A percentile compares a stretch with the other conserved stretches of the same genome.
Evolutionary conservation across 139 green algal genomes (phyloP).

Genomic region (Pleodorina starrii): DNA sequence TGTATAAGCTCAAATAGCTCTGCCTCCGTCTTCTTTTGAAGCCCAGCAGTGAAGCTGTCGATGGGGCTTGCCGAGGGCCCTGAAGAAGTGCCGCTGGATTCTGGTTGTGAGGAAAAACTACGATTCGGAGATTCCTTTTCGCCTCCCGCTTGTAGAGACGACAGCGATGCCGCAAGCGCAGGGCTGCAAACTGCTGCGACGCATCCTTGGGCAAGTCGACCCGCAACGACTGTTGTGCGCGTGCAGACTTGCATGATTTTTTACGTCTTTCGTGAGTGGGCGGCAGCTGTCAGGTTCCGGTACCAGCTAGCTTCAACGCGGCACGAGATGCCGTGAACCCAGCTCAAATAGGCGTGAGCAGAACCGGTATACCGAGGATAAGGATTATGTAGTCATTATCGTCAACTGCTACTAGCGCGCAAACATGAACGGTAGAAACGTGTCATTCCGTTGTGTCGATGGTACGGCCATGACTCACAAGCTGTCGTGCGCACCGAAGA

Average conservation of each 20-base stretch:
- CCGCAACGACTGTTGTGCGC: neutral
- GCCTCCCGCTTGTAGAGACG: neutral
- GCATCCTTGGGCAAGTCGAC: neutral
- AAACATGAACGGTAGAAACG: too few species aligned
- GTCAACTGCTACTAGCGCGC: too few species aligned
- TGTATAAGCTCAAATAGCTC: slow-evolving; percentile 19
- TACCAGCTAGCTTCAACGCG: too few species aligned
- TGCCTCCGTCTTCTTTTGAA: slow-evolving; percentile 31
- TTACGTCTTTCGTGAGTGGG: too few species aligned
- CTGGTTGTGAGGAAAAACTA: neutral
- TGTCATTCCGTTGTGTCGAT: too few species aligned
- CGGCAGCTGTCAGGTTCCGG: too few species aligned
- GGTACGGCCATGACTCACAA: too few species aligned
- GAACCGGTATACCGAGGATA: too few species aligned
- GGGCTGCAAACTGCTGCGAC: neutral
- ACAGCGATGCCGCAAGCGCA: neutral
- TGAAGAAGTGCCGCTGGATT: neutral
- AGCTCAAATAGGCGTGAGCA: too few species aligned
- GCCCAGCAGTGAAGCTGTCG: neutral
- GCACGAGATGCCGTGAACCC: too few species aligned
- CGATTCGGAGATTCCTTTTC: neutral
- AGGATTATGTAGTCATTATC: too few species aligned
- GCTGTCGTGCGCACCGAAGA: too few species aligned
- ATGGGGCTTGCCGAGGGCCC: neutral
- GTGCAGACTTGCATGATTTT: neutral